Base-by-base conservation (phyloP, 768 basidiomycete genomes). In the Paxillus rubicundulus region DNA sequence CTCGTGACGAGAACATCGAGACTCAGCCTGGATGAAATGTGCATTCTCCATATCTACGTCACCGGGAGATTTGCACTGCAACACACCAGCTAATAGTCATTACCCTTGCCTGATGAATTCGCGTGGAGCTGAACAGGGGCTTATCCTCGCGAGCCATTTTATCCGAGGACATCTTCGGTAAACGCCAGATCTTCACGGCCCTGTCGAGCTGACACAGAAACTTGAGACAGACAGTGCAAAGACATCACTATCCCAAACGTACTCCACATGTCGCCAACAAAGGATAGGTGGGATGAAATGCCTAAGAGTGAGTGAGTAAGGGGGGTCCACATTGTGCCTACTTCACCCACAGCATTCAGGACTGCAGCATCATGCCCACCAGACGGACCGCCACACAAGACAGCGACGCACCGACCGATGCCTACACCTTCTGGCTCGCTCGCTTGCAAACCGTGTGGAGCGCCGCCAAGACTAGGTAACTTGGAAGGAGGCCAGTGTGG, bases 261-360 rank as follows among this genome's bases (percentile, higher is more conserved):
- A 90, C 89, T 18, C 89, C 89, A 60, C 87, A 86, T 14, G 89
- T 92, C 9, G 87, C 88, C 47, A 92, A 75, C 14, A 91, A 58
- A 4, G 87, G 86, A 47, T 77, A 68, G 9, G 69, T 68, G 0
- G 81, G 76, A 63, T 91, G 86, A 67, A 91, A 92, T 24, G 83
- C 80, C 87, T 89, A 39, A 21, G 20, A 4, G 33, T 40, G 36
- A 44, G 27, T 50, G 18, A 58, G 53, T 30, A 44, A 48, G 21
- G 41, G 48, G 16, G 40, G 36, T 18, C 24, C 46, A 4, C 16
- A 45, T 16, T 27, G 36, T 2, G 17, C 47, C 49, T 17, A 4
- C 18, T 24, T 33, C 10, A 62, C 78, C 56, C 60, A 85, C 87
- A 18, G 87, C 85, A 45, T 75, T 76, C 1, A 87, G 67, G 16